These are phyloP conservation scores for Papiliotrema terrestris DNA, from an alignment of 1,284 basidiomycete genomes.

Conservation along the genomic window DNA sequence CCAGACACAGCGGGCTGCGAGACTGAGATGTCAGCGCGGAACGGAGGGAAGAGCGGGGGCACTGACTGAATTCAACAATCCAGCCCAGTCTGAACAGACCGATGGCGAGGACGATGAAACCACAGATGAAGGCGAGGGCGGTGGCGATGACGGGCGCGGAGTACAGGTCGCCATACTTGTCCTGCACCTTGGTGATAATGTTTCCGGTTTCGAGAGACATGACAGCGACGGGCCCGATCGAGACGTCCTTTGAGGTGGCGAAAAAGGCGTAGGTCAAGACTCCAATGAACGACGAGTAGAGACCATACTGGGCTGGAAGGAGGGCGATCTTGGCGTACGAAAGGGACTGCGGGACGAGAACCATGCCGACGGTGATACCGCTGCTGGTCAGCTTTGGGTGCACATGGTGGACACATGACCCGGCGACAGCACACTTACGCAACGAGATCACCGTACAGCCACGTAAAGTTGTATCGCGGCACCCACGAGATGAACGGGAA, in stretches of 20 bases:
- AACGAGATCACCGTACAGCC: constrained; percentile 66
- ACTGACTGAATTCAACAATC: constrained; percentile 85
- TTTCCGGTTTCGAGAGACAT: constrained; percentile 86
- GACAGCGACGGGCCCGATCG: constrained; percentile 94
- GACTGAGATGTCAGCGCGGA: constrained; percentile 14
- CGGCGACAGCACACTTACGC: too few species aligned
- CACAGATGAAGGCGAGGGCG: constrained; percentile 79
- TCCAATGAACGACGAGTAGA: constrained; percentile 95
- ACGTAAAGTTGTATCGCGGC: constrained; percentile 63
- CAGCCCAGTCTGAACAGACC: constrained; percentile 90
- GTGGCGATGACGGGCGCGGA: constrained; percentile 73
- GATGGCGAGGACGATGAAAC: constrained; percentile 88
- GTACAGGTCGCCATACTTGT: constrained; percentile 53
- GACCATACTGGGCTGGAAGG: constrained; percentile 80
- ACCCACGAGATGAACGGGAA: constrained; percentile 85
- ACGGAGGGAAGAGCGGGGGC: constrained; percentile 51
- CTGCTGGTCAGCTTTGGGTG: constrained; percentile 19
- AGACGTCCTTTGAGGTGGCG: constrained; percentile 91
- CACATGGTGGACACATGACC: too few species aligned
- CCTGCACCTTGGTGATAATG: constrained; percentile 67
- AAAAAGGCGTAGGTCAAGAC: constrained; percentile 36
- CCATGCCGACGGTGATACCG: constrained; percentile 83
- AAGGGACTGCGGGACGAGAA: constrained; percentile 75
- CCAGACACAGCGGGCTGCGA: constrained; percentile 79
- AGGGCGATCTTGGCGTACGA: constrained; percentile 72